These are phyloP conservation scores for Paramecium sonneborni DNA, from an alignment of 73 alveolate species.

Conservation along the genomic window DNA sequence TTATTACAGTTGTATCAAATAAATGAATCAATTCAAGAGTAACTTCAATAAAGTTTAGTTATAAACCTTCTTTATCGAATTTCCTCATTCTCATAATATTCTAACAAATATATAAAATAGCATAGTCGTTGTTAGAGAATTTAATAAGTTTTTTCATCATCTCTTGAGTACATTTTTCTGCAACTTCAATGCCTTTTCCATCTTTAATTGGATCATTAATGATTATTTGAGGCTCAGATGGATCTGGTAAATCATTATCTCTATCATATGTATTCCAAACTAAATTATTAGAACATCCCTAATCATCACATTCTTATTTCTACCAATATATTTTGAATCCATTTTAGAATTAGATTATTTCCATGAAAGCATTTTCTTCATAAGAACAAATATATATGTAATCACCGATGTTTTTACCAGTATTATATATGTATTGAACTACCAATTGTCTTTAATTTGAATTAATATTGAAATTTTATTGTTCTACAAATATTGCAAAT, in stretches of 20 bases:
- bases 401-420: not conserved
- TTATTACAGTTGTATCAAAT: not conserved
- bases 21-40: not conserved
- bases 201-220: not conserved
- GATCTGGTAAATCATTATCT: not conserved
- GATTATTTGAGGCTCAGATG: not conserved
- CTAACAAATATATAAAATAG: not conserved
- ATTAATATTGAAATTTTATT: not conserved
- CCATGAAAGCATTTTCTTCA: not conserved
- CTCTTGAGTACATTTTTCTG: not conserved
- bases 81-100: not conserved
- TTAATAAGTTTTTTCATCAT: not conserved
- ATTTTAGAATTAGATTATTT: not conserved
- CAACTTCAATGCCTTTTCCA: not conserved
- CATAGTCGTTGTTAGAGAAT: not conserved
- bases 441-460: not conserved
- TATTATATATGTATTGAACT: not conserved
- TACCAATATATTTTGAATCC: not conserved
- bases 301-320: not conserved
- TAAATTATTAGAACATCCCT: not conserved
- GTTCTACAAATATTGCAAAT: not conserved
- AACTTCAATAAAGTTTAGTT: not conserved
- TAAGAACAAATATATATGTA: not conserved
- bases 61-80: not conserved
- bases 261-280: not conserved